Conservation (phyloP, 2,329 filamentous ascomycete genomes). For the Monilinia fructigena region DNA sequence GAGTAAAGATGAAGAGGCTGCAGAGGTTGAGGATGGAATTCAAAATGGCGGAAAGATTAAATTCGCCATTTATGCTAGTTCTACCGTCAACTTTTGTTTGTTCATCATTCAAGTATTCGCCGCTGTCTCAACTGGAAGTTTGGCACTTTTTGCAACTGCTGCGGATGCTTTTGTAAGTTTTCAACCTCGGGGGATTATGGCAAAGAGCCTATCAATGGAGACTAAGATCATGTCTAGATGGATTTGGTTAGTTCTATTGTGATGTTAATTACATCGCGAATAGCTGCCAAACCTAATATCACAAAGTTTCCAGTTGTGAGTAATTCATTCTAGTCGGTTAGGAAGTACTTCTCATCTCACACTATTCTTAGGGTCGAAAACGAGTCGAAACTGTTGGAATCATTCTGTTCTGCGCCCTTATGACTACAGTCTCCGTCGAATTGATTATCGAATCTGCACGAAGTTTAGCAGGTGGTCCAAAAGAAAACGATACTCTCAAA, state of each 20-base stretch:
- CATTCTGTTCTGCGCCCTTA: conserved; percentile 93
- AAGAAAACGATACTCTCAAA: conserved; percentile 50
- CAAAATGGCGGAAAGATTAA: conserved; percentile 24
- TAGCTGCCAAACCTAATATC: conserved; percentile 66
- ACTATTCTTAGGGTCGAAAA: conserved; percentile 18
- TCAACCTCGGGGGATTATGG: too few relatives aligned
- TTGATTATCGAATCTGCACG: conserved; percentile 84
- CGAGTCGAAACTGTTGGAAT: conserved; percentile 95
- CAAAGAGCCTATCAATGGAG: background rate
- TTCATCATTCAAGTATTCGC: conserved; percentile 84
- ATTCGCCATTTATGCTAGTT: conserved; percentile 59
- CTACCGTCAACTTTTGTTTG: conserved; percentile 77
- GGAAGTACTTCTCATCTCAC: background rate
- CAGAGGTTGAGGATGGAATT: conserved; percentile 50
- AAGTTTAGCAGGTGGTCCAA: conserved; percentile 58
- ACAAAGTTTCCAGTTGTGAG: conserved; percentile 21
- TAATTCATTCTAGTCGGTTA: background rate
- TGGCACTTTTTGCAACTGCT: conserved; percentile 97
- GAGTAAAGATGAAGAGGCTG: conserved; percentile 54
- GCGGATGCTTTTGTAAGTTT: conserved; percentile 68
- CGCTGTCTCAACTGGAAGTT: conserved; percentile 80
- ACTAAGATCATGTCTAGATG: conserved; percentile 13
- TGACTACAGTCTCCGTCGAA: conserved; percentile 88
- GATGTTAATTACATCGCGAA: conserved; percentile 80
- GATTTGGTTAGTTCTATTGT: conserved; percentile 84